Evolutionary conservation across 1,284 basidiomycete genomes (phyloP), one percentile per base, ranked within the genome.

Genomic region (Ustilago esculenta): DNA sequence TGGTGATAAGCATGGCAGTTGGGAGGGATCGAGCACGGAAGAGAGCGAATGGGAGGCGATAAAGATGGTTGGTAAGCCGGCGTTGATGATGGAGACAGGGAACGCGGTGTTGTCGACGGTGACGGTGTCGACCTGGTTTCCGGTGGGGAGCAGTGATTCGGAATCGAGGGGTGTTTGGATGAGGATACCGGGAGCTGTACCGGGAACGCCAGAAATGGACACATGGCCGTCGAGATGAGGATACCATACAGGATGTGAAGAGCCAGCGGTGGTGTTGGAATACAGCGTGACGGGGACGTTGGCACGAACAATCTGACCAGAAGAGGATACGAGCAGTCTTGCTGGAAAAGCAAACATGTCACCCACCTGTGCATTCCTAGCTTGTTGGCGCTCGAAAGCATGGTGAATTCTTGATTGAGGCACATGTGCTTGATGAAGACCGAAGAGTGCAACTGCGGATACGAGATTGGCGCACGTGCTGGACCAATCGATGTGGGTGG

Each of bases 381-480:
- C 44, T 1, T 35, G 1, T 1, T 18, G 5, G 20, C 55, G 7
- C 15, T 53, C 36, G 11, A 53, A 61, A n/a, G 51, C 58, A 0
- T 39, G 23, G n/a, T 29, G 27, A 4, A 75, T 54, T 20, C 45
- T 32, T 6, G 46, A 12, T 25, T 74, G 56, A 15, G 27, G 18
- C 0, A 75, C 45, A 21, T 61, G 43, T 1, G 61, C 58, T 14
- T 64, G 44, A 27, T 69, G 66, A 14, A 78, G 40, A 5, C 70
- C 68, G 42, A 55, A 79, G 15, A 76, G 55, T 4, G 72, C 79
- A 3, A 71, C 80, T 2, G 79, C 77, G n/a, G 76, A 60, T 8
- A 81, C 68, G 18, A 81, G 54, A 18, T 81, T 81, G 18, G 76
- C 80, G 50, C 80, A 81, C 3, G 80, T 81, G 25, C 63, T 72